phyloP scores from a whole-genome alignment of 1,284 basidiomycete species.

The Inonotus obliquus region DNA sequence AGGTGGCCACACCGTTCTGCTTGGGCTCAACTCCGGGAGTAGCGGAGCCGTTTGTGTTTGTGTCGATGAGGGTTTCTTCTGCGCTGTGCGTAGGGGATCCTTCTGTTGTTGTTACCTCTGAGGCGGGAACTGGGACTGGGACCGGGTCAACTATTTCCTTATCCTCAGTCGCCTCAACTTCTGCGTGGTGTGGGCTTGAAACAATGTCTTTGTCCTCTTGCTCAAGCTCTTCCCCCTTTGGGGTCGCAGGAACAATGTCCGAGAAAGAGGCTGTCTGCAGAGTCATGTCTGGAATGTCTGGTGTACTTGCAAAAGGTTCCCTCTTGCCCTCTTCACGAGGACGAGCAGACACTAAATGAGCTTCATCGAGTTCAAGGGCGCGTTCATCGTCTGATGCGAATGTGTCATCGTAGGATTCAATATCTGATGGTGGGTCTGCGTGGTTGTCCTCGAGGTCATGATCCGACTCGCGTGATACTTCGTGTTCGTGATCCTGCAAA shows the following conservation, averaged over 20 bases:
- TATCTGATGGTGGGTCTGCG: slow-evolving; percentile 7
- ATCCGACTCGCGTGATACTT: neutral
- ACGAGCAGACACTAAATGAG: slow-evolving; percentile 3
- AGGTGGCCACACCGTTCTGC: neutral
- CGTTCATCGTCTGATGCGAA: slow-evolving; percentile 11
- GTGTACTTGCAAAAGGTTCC: neutral
- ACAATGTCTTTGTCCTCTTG: neutral
- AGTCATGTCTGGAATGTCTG: neutral
- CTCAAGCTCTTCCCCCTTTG: neutral
- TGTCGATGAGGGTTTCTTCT: neutral
- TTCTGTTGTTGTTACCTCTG: neutral
- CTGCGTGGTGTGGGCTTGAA: neutral
- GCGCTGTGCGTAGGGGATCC: neutral
- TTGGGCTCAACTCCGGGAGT: neutral
- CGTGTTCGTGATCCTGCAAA: neutral
- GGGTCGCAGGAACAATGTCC: neutral
- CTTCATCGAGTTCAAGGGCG: neutral
- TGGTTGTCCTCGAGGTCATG: neutral
- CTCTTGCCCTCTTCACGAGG: neutral
- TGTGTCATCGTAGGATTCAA: slow-evolving; percentile 19
- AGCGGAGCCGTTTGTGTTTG: neutral
- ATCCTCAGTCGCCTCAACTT: neutral
- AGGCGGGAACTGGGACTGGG: neutral
- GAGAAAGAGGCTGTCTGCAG: neutral
- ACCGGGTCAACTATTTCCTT: neutral